phyloP scores from a whole-genome alignment of 2,329 filamentous ascomycete genomes.

The Trichoderma breve region DNA sequence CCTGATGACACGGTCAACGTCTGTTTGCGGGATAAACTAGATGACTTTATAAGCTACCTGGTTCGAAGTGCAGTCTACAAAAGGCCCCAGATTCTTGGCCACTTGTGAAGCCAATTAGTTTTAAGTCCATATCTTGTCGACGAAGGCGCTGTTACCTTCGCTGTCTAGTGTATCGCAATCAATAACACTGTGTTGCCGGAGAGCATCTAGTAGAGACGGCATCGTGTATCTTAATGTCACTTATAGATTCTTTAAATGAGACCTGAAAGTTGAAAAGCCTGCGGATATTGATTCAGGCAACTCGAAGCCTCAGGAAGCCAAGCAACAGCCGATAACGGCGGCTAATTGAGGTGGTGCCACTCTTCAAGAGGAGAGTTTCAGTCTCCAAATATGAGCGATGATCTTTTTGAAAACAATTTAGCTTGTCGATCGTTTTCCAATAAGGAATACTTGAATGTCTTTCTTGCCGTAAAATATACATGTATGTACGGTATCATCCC shows the following conservation, averaged over 20 bases:
- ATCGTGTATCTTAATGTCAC: constrained; percentile 21
- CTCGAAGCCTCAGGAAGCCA: not conserved
- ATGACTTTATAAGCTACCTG: constrained; percentile 26
- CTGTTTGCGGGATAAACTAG: not conserved
- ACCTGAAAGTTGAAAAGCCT: no score
- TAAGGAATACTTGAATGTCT: not conserved
- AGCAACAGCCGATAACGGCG: not conserved
- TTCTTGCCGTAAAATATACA: not conserved
- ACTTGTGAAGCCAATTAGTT: constrained; percentile 26
- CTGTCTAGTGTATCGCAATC: constrained; percentile 39
- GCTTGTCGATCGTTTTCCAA: not conserved
- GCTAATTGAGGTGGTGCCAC: not conserved
- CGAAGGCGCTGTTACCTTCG: constrained; percentile 27
- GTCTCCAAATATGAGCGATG: not conserved
- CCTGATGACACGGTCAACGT: constrained; percentile 20
- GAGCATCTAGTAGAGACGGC: constrained; percentile 29
- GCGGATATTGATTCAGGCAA: not conserved
- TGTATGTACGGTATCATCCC: not conserved
- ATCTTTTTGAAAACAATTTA: not conserved
- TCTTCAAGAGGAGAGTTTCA: not conserved
- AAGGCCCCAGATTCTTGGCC: constrained; percentile 29
- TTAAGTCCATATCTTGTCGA: not conserved
- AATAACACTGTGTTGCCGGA: constrained; percentile 31
- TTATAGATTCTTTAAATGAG: not conserved
- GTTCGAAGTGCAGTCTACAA: constrained; percentile 39